These are phyloP conservation scores for Aegilops sharonensis DNA, from an alignment of 176 grass and related monocot genomes.

Conservation along the genomic window DNA sequence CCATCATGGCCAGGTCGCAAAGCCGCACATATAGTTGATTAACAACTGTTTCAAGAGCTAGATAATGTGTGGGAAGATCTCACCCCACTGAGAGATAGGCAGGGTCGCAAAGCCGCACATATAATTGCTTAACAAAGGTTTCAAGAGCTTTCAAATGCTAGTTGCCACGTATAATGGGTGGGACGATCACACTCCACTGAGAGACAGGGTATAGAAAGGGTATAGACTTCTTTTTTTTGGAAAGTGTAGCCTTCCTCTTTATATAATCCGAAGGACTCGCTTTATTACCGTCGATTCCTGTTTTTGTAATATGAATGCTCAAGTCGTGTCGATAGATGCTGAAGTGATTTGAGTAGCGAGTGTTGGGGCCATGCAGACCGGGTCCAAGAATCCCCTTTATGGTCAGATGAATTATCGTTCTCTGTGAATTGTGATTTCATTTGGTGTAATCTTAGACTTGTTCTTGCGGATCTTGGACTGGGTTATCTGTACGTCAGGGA, in stretches of 20 bases:
- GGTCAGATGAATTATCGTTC: no score
- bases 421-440: no score
- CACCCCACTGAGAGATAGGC: slow-evolving; percentile 39
- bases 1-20: slow-evolving; percentile 46
- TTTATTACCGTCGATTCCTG: no score
- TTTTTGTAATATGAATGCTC: slow-evolving; percentile 44
- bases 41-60: slow-evolving; percentile 14
- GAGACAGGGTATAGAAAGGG: slow-evolving; percentile 40
- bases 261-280: slow-evolving; percentile 15
- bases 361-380: not conserved
- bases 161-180: slow-evolving; percentile 42
- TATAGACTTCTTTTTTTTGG: not conserved
- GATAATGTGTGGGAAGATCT: slow-evolving; percentile 51
- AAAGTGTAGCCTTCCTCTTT: slow-evolving; percentile 18
- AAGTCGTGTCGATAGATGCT: slow-evolving; percentile 18
- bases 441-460: no score
- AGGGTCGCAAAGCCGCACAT: not conserved
- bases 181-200: slow-evolving; percentile 47
- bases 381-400: not conserved
- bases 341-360: slow-evolving; percentile 35
- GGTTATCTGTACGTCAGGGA: no score
- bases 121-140: not conserved
- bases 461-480: no score
- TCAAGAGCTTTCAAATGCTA: not conserved
- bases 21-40: not conserved